phyloP scores from a whole-genome alignment of 148 eudicot genomes.

The Vaccinium macrocarpon region DNA sequence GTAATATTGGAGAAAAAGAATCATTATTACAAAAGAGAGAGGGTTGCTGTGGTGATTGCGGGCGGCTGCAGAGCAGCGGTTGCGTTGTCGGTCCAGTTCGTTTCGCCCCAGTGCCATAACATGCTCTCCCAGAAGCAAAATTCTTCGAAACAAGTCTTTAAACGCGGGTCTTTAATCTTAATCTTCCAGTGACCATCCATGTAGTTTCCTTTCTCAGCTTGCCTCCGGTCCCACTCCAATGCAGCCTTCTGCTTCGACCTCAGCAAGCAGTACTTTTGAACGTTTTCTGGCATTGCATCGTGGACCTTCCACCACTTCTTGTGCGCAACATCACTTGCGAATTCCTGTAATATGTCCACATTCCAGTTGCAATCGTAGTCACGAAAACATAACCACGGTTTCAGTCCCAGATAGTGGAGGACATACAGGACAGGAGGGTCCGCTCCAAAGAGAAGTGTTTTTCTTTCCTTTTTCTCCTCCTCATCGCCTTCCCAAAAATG shows the following conservation, averaged over 20 bases:
- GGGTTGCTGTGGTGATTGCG: conserved; percentile 31
- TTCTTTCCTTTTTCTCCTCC: conserved; percentile 64
- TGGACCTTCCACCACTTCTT: conserved; percentile 90
- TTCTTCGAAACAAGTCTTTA: conserved; percentile 65
- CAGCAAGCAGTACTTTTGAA: conserved; percentile 73
- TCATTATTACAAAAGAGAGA: conserved; percentile 40
- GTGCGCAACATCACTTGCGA: conserved; percentile 87
- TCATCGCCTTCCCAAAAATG: conserved; percentile 86
- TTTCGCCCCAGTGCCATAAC: conserved; percentile 98
- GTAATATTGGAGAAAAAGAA: conserved; percentile 7
- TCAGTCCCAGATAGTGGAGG: conserved; percentile 76
- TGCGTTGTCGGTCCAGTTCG: conserved; percentile 83
- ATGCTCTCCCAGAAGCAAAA: conserved; percentile 96
- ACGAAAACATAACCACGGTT: conserved; percentile 89
- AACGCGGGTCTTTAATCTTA: conserved; percentile 58
- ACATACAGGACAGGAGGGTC: conserved; percentile 83
- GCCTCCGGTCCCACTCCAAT: conserved; percentile 75
- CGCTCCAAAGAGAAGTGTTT: conserved; percentile 65
- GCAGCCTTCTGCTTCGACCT: conserved; percentile 82
- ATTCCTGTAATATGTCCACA: conserved; percentile 61
- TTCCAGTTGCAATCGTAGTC: conserved; percentile 98
- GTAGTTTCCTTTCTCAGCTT: conserved; percentile 76
- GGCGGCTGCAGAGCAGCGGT: conserved; percentile 40
- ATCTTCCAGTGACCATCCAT: conserved; percentile 78
- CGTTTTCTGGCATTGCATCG: conserved; percentile 77